Base-by-base conservation (phyloP, 331 rosid species). In the Spiraea crenata region DNA sequence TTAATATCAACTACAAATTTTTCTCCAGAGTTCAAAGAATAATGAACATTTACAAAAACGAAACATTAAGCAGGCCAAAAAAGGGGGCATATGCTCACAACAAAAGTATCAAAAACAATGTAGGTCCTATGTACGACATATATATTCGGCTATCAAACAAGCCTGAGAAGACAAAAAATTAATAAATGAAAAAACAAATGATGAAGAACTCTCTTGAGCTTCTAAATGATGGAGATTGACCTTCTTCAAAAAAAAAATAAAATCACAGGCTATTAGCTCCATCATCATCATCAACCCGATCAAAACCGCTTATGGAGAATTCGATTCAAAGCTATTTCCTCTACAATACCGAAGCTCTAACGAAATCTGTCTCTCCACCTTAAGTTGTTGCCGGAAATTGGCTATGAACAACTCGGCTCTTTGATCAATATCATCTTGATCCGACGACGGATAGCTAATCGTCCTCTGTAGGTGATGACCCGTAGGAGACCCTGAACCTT, bases 301-400 rank as follows among this genome's bases (percentile, higher is more conserved):
- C 8, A 16, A 38, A 40, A 45, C 4, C n/a, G 34, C 20, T 72
- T 49, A 66, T 12, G 82, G 76, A 47, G 79, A 67, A 10, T 15
- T 62, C 67, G 56, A 46, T 5, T 78, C 65, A 56, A 72, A 86
- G 77, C 89, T 82, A 68, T 72, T 73, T 52, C 68, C 83, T 15
- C 79, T 64, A 56, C 77, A 14, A 63, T 88, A 89, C 0, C 83
- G 85, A 13, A 93, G 85, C 81, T 93, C 79, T 65, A 90, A 70
- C 0, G 93, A 90, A 15, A 89, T 73, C 65, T 93, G 98, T 25
- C 97, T 82, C 67, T 93, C 98, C 19, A 93, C 64, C 66, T 12
- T 79, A 84, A 93, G 96, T 59, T 89, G 96, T 2, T 75, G 77
- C 13, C 88, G 76, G 79, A 93, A 93, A 55, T 87, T 93, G 25